These are phyloP conservation scores for Hymenoscyphus infarciens DNA, from an alignment of 2,329 filamentous ascomycete genomes.

Conservation along the genomic window DNA sequence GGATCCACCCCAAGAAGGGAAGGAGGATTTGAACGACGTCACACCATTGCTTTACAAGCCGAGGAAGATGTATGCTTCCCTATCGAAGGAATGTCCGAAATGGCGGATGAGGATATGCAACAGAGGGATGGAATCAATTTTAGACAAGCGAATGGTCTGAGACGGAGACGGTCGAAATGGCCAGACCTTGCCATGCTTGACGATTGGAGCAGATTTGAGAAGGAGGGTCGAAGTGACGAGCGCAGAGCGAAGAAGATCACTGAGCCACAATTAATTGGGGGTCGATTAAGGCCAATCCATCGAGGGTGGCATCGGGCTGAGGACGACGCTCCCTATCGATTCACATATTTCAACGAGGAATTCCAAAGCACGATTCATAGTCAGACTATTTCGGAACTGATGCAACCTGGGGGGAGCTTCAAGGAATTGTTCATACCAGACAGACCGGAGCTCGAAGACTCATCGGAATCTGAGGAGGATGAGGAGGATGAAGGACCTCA, in stretches of 20 bases:
- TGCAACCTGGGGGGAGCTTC: conserved; percentile 82
- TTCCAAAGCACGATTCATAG: conserved; percentile 95
- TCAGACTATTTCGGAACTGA: conserved; percentile 87
- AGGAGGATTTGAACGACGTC: conserved; percentile 41
- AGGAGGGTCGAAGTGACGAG: conserved; percentile 79
- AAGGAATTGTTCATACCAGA: conserved; percentile 88
- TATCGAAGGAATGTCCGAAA: conserved; percentile 70
- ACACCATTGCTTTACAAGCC: conserved; percentile 59
- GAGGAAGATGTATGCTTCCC: conserved; percentile 94
- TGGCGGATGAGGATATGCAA: conserved; percentile 70
- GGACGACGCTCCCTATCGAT: conserved; percentile 88
- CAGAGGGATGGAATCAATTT: conserved; percentile 43
- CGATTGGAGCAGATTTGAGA: conserved; percentile 87
- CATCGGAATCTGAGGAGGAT: conserved; percentile 63
- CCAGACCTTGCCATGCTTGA: conserved; percentile 81
- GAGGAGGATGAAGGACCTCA: conserved; percentile 43
- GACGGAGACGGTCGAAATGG: conserved; percentile 70
- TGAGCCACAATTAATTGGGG: conserved; percentile 89
- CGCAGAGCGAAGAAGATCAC: conserved; percentile 86
- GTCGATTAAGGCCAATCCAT: conserved; percentile 76
- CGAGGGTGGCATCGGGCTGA: conserved; percentile 81
- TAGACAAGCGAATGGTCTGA: conserved; percentile 21
- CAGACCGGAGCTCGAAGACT: conserved; percentile 69
- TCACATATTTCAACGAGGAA: conserved; percentile 98
- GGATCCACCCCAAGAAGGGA: conserved; percentile 28